Base-by-base conservation (phyloP, 306 rosid species). In the Arachis hypogaea region DNA sequence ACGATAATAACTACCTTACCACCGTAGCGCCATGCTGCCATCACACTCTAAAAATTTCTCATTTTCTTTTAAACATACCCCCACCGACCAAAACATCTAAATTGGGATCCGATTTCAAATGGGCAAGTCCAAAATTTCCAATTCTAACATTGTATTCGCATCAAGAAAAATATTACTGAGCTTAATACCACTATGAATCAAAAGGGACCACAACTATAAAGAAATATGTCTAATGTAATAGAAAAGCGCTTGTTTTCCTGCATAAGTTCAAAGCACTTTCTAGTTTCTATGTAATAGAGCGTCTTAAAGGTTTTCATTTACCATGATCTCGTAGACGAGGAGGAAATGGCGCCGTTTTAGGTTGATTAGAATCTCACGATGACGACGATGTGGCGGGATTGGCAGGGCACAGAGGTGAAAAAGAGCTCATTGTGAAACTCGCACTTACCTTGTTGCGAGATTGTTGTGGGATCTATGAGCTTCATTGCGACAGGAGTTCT, bases 401-500 rank as follows among this genome's bases (percentile, higher is more conserved):
- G 83, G 1, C 71, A 83, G 36, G 88, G 85, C 75, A 72, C 72
- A 1, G 99, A 84, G 5, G 92, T 93, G 64, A 95, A 90, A 73
- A 92, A 85, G 49, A 92, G 89, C 79, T 95, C 98, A 87, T 92
- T 92, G 77, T 95, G 93, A 54, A 95, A 95, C 77, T 95, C 99
- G 0, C 97, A 90, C 67, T 94, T 98, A 33, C 93, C 92, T 74
- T 94, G 98, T 3, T 82, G 82, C 9, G 96, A 92, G 0, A 92
- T 14, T 3, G 58, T 49, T 5, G 18, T 78, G 6, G 96, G 83
- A 78, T 92, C 93, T 96, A 95, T 88, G 51, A 86, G 81, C 83
- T 95, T 92, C 47, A 95, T 97, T 7, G 98, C 99, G 62, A 95
- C 59, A 22, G 88, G 85, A 0, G 73, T 67, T 0, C 71, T 73